These are phyloP conservation scores for Neurospora crassa DNA, from an alignment of 2,329 filamentous ascomycete species.

Conservation along the genomic window DNA sequence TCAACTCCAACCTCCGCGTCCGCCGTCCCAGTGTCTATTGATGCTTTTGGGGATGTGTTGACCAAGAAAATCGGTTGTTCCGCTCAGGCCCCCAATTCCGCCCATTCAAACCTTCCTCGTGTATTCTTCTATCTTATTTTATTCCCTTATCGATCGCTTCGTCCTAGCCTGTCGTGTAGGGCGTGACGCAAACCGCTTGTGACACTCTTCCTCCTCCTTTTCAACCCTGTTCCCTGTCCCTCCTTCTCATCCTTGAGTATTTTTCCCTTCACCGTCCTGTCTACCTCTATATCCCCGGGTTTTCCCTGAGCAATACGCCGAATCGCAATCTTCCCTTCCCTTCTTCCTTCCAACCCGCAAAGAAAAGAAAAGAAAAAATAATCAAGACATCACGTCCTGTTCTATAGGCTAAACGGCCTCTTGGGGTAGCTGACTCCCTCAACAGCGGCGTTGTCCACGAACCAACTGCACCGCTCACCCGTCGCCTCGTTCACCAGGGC, in stretches of 20 bases:
- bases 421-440: conserved; percentile 77
- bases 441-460: conserved; percentile 77
- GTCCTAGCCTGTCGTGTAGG: background rate
- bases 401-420: conserved; percentile 46
- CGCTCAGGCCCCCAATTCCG: background rate
- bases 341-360: background rate
- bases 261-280: background rate
- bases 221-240: background rate
- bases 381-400: background rate
- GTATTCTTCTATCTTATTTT: background rate
- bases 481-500: conserved; percentile 76
- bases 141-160: background rate
- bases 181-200: background rate
- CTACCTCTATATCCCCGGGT: background rate
- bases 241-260: background rate
- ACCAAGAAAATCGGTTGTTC: background rate
- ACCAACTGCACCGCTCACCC: conserved; percentile 88
- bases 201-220: background rate
- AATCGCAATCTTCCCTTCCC: background rate
- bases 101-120: background rate
- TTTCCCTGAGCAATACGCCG: background rate
- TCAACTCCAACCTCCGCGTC: background rate
- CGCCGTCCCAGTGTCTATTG: background rate
- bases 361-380: no score
- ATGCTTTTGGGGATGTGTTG: background rate